Percentiles rank a stretch among this genome's conserved stretches.
These are phyloP conservation scores for Xylaria polymorpha DNA, from an alignment of 2,329 filamentous ascomycete species.

Conservation along the genomic window DNA sequence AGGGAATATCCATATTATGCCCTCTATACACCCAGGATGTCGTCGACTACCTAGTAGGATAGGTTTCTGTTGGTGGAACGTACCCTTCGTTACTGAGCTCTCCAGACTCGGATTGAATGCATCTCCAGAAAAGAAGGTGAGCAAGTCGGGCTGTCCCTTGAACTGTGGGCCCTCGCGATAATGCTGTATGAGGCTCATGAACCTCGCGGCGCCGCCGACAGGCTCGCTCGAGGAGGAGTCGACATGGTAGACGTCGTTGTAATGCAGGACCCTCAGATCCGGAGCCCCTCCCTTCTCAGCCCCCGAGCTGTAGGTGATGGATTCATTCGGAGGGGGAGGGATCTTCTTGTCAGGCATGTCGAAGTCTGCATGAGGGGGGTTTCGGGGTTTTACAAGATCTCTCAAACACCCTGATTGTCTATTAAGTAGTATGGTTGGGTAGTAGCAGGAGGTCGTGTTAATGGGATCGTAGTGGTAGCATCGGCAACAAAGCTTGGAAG, in stretches of 20 bases:
- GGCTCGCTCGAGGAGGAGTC: constrained; percentile 81
- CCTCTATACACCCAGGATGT: background rate
- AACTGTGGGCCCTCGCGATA: constrained; percentile 74
- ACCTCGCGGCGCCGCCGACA: constrained; percentile 82
- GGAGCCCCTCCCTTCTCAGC: constrained; percentile 59
- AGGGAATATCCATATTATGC: background rate
- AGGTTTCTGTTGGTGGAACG: constrained; percentile 35
- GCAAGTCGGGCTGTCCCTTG: constrained; percentile 69
- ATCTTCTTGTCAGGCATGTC: constrained; percentile 48
- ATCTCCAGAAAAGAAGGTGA: constrained; percentile 91
- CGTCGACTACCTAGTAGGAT: too few relatives aligned
- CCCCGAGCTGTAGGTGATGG: constrained; percentile 49
- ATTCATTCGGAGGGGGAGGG: constrained; percentile 48
- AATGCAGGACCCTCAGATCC: constrained; percentile 85
- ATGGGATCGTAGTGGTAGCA: background rate
- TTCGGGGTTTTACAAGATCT: background rate
- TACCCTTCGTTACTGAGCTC: constrained; percentile 87
- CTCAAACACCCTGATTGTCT: constrained; percentile 4
- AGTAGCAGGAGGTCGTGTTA: background rate
- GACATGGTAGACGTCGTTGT: constrained; percentile 94
- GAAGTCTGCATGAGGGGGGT: background rate
- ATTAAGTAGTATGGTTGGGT: background rate
- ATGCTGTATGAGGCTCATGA: constrained; percentile 80
- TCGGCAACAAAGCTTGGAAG: too few relatives aligned
- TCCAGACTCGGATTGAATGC: constrained; percentile 93